phyloP scores from a whole-genome alignment of 139 green algal species.

The Parachlorella kessleri region DNA sequence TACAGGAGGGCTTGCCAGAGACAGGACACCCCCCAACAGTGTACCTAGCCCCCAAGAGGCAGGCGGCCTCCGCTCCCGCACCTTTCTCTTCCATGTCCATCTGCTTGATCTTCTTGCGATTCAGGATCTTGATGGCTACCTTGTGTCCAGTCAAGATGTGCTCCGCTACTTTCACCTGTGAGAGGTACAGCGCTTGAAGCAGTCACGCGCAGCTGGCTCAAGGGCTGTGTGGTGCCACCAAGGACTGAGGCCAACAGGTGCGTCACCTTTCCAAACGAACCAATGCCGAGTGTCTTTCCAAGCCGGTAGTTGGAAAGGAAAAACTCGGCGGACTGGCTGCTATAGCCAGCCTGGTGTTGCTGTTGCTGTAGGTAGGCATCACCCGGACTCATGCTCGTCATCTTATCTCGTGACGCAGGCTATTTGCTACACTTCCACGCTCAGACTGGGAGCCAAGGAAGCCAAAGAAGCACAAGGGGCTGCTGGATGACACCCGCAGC shows the following conservation, averaged over 20 bases:
- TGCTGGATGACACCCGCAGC: too few relatives aligned
- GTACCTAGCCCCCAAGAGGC: too few relatives aligned
- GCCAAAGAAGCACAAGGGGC: too few relatives aligned
- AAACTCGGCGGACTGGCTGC: constrained; percentile 66
- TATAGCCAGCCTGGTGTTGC: neutral
- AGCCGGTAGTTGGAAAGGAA: constrained; percentile 96
- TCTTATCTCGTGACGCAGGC: too few relatives aligned
- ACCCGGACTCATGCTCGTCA: neutral
- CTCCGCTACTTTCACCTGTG: constrained; percentile 97
- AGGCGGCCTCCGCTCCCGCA: too few relatives aligned
- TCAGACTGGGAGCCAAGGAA: too few relatives aligned
- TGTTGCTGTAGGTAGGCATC: neutral
- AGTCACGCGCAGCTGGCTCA: too few relatives aligned
- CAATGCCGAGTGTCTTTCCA: constrained; percentile 98
- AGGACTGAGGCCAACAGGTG: too few relatives aligned
- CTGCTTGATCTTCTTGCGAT: constrained; percentile 97
- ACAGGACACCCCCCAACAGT: too few relatives aligned
- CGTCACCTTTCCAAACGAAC: constrained; percentile 96
- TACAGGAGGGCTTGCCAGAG: too few relatives aligned
- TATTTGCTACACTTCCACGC: too few relatives aligned
- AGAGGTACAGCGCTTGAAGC: neutral
- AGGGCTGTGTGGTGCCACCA: too few relatives aligned
- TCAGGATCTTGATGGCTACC: constrained; percentile 99
- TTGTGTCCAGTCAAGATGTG: constrained; percentile 97
- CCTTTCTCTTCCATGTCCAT: constrained; percentile 99